Conservation (phyloP, 768 basidiomycete genomes). For the Rhodotorula paludigena region DNA sequence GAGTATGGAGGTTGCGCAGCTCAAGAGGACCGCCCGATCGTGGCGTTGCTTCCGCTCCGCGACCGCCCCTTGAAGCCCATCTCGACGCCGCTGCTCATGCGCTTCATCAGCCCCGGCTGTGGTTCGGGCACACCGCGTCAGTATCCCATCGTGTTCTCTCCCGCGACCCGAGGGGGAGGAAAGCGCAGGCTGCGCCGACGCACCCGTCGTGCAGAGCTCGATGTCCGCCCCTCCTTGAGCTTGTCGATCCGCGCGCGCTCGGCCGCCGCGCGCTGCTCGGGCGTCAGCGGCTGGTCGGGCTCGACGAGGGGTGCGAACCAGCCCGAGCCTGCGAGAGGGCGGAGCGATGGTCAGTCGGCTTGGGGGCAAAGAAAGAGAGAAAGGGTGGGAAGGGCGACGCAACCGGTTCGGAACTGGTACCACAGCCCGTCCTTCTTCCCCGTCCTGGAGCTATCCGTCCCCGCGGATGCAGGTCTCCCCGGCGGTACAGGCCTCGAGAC, state of each 20-base stretch:
- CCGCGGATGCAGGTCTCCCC: not conserved
- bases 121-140: not conserved
- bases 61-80: not conserved
- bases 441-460: not conserved
- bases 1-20: no score
- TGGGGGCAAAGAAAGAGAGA: not conserved
- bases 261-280: not conserved
- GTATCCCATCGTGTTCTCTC: no score
- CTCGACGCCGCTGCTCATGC: constrained; percentile 24
- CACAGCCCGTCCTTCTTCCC: not conserved
- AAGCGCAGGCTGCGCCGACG: not conserved
- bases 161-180: not conserved
- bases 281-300: constrained; percentile 5
- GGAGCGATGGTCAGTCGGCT: no score
- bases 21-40: no score
- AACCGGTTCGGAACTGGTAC: constrained; percentile 14
- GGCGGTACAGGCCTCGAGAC: not conserved
- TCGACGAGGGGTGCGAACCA: constrained; percentile 30
- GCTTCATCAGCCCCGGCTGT: constrained; percentile 14
- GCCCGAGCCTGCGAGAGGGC: constrained; percentile 13
- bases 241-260: constrained; percentile 23
- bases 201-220: constrained; percentile 3
- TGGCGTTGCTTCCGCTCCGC: not conserved
- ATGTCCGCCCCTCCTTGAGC: constrained; percentile 12
- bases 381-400: no score